phyloP scores from a whole-genome alignment of 176 grass and related monocot species.

The Pontederia paniculata region DNA sequence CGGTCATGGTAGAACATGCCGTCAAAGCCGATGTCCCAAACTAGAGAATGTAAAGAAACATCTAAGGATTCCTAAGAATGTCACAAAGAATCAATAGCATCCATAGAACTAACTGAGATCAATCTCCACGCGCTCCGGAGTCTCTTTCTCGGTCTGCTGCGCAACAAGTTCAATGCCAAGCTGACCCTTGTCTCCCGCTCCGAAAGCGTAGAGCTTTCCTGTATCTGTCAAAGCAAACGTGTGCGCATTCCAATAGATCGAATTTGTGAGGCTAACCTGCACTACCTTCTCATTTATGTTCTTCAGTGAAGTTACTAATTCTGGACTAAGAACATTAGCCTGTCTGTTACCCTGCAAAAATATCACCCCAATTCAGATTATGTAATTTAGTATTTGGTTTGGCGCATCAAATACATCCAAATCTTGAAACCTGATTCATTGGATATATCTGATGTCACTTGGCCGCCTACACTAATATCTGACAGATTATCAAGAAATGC shows the following conservation, averaged over 20 bases:
- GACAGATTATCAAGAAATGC: too few species aligned
- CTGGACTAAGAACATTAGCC: constrained; percentile 40
- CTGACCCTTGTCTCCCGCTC: constrained; percentile 60
- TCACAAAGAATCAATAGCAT: constrained; percentile 1
- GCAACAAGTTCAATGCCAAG: constrained; percentile 57
- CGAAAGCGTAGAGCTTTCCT: constrained; percentile 60
- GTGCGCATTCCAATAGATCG: constrained; percentile 70
- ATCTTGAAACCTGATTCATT: too few species aligned
- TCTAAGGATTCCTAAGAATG: too few species aligned
- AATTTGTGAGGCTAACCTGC: constrained; percentile 44
- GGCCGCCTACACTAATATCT: too few species aligned
- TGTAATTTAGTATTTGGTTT: too few species aligned
- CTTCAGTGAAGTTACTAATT: constrained; percentile 66
- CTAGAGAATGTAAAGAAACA: too few species aligned
- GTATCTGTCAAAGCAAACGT: constrained; percentile 75
- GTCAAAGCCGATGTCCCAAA: background rate
- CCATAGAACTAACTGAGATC: constrained; percentile 36
- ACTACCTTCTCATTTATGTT: constrained; percentile 24
- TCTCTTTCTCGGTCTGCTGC: constrained; percentile 51
- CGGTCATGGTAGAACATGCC: background rate
- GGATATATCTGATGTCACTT: too few species aligned
- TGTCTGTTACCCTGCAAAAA: constrained; percentile 53
- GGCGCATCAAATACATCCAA: too few species aligned
- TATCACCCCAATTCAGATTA: constrained; percentile 12
- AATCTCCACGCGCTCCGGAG: constrained; percentile 44